Conservation (phyloP, 129 eudicot genomes). For the Glebionis coronaria region DNA sequence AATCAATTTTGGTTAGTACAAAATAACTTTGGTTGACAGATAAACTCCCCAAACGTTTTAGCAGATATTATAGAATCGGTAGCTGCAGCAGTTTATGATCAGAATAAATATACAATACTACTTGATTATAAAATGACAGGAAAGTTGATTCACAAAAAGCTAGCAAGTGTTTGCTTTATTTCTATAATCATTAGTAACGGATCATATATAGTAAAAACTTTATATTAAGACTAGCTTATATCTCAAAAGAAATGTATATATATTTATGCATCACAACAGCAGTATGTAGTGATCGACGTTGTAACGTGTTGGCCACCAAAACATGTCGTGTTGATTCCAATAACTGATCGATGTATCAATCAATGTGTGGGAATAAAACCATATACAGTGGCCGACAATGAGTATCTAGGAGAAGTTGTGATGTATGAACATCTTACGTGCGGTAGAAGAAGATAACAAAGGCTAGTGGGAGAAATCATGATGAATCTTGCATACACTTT, state of each 20-base stretch:
- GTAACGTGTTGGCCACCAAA: constrained; percentile 26
- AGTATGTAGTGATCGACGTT: constrained; percentile 12
- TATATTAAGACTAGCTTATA: constrained; percentile 12
- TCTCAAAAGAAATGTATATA: background rate
- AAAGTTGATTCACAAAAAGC: constrained; percentile 4
- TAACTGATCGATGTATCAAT: constrained; percentile 7
- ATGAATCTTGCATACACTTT: constrained; percentile 38
- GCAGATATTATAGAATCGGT: no score
- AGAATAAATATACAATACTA: no score
- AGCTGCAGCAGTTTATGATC: no score
- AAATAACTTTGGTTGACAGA: no score
- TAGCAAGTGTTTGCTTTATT: constrained; percentile 6
- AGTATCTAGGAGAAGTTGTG: constrained; percentile 20
- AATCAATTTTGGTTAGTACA: no score
- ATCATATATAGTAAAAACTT: background rate
- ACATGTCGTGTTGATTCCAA: constrained; percentile 22
- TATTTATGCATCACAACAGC: constrained; percentile 13
- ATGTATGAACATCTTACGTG: constrained; percentile 27
- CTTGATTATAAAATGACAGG: background rate
- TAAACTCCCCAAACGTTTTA: no score
- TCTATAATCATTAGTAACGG: background rate
- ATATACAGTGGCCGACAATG: constrained; percentile 31
- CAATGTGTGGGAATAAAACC: constrained; percentile 8
- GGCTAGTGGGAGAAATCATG: constrained; percentile 55
- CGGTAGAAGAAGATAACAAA: constrained; percentile 31